Conservation (phyloP, 495 filamentous ascomycete species). For the Talaromyces adpressus region DNA sequence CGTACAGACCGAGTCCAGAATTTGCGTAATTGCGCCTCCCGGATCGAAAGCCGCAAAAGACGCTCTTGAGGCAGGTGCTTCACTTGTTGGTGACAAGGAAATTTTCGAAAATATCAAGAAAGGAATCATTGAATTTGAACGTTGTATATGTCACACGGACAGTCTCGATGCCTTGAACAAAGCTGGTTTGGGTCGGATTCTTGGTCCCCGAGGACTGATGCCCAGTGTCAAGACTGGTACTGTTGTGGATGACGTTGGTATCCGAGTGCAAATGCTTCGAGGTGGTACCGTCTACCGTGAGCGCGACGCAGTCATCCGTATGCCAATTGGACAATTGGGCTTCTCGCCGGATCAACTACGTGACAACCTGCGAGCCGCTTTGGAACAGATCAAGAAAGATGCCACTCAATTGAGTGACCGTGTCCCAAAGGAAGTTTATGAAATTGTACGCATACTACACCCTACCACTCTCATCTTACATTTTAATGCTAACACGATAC, state of each 20-base stretch:
- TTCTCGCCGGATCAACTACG: conserved; percentile 83
- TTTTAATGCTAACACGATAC: background rate
- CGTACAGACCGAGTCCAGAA: conserved; percentile 74
- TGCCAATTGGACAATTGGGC: conserved; percentile 84
- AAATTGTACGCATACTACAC: conserved; percentile 55
- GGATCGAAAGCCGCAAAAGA: conserved; percentile 60
- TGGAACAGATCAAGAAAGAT: conserved; percentile 72
- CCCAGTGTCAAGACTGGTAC: conserved; percentile 81
- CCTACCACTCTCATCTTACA: background rate
- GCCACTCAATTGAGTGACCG: conserved; percentile 60
- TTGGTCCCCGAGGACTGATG: conserved; percentile 90
- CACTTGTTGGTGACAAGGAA: conserved; percentile 74
- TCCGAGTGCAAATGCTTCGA: conserved; percentile 65
- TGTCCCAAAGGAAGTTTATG: conserved; percentile 73
- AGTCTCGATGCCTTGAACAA: conserved; percentile 67
- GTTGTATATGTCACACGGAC: conserved; percentile 78
- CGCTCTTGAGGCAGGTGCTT: conserved; percentile 68
- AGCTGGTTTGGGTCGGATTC: conserved; percentile 66
- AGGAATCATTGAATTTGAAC: conserved; percentile 75
- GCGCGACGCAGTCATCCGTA: conserved; percentile 70
- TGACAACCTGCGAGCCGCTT: conserved; percentile 74
- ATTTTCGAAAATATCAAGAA: conserved; percentile 74
- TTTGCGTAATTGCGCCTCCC: conserved; percentile 82
- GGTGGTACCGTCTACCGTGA: conserved; percentile 86
- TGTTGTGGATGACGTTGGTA: conserved; percentile 69